Conservation (phyloP, 345 rosid genomes). For the Rhizophora mangle region DNA sequence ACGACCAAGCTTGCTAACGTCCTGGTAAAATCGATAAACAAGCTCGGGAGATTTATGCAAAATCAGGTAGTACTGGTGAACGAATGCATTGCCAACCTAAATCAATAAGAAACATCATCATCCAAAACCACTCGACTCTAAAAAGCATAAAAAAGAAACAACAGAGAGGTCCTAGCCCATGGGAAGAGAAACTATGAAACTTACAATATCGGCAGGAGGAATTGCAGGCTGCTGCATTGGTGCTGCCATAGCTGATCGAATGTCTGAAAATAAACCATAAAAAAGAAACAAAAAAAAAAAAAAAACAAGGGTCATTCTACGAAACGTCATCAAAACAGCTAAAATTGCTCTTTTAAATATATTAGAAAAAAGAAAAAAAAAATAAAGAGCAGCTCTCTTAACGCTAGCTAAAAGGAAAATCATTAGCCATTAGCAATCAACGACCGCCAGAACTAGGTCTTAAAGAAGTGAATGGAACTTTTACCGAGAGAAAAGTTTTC, state of each 20-base stretch:
- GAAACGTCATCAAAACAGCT: no score
- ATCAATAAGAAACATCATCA: conserved; percentile 6
- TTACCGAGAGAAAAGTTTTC: neutral
- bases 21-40: conserved; percentile 94
- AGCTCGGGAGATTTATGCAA: conserved; percentile 84
- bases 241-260: conserved; percentile 15
- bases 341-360: no score
- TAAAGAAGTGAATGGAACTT: no score
- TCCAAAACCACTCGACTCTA: neutral
- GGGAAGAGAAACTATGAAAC: neutral
- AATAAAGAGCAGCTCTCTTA: no score
- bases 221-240: conserved; percentile 7
- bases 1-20: conserved; percentile 86
- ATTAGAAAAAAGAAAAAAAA: no score
- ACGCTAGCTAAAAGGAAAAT: neutral
- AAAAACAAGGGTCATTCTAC: no score
- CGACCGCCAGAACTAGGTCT: neutral
- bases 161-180: neutral
- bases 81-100: conserved; percentile 95
- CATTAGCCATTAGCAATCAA: neutral
- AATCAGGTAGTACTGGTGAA: conserved; percentile 87
- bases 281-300: no score
- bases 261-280: neutral
- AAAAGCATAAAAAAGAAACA: neutral
- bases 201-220: conserved; percentile 22